Conservation (phyloP, 768 basidiomycete genomes). For the Pisolithus orientalis region DNA sequence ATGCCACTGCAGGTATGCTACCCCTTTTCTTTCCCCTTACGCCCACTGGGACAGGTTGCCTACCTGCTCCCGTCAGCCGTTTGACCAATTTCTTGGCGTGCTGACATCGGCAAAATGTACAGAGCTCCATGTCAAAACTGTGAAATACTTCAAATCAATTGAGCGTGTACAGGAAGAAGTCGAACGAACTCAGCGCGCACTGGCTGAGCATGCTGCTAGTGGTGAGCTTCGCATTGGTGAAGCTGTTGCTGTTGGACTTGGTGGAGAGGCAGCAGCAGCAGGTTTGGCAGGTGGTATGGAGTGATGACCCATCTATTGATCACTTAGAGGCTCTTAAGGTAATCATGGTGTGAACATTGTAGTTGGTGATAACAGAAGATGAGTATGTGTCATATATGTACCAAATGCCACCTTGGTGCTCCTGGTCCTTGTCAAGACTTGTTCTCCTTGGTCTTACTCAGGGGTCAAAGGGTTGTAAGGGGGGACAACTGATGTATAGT, state of each 20-base stretch:
- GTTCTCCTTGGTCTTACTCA: too few species aligned
- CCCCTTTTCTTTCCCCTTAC: neutral
- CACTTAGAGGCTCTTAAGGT: too few species aligned
- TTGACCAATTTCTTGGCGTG: neutral
- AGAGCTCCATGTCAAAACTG: conserved; percentile 87
- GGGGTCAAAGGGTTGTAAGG: too few species aligned
- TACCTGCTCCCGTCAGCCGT: neutral
- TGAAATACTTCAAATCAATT: conserved; percentile 89
- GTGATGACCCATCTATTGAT: neutral
- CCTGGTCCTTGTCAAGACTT: too few species aligned
- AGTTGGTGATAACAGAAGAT: too few species aligned
- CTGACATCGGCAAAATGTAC: neutral
- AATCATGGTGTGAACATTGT: too few species aligned
- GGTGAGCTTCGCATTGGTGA: neutral
- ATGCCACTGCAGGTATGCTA: conserved; percentile 68
- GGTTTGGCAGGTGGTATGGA: neutral
- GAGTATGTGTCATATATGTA: too few species aligned
- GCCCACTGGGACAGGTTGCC: neutral
- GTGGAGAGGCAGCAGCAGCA: neutral
- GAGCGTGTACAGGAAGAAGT: conserved; percentile 84
- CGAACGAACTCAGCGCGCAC: conserved; percentile 42
- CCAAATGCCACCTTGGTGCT: too few species aligned
- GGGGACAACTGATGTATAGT: too few species aligned
- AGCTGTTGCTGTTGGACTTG: neutral
- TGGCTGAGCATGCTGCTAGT: neutral